Conservation (phyloP, 345 rosid species). For the Rhizophora mangle region DNA sequence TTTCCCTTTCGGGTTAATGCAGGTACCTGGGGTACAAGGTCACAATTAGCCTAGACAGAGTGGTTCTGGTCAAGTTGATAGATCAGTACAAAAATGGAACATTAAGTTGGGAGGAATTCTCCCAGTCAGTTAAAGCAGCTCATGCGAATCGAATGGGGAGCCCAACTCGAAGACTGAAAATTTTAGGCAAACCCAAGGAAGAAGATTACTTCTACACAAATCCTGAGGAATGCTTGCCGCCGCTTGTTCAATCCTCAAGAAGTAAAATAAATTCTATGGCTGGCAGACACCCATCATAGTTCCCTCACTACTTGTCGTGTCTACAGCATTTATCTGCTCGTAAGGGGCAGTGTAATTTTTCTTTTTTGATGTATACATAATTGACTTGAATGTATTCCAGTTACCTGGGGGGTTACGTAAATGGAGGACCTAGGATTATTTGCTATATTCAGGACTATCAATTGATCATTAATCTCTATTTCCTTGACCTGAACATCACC, state of each 20-base stretch:
- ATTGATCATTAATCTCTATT: too few species aligned
- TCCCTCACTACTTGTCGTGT: too few species aligned
- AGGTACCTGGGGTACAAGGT: slow-evolving; percentile 36
- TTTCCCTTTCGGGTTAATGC: neutral
- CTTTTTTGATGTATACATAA: too few species aligned
- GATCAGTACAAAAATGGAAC: slow-evolving; percentile 28
- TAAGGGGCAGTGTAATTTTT: too few species aligned
- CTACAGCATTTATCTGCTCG: too few species aligned
- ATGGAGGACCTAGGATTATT: too few species aligned
- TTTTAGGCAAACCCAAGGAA: slow-evolving; percentile 45
- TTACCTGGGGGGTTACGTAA: too few species aligned
- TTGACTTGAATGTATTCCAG: too few species aligned
- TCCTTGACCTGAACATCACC: too few species aligned
- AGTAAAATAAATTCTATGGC: neutral
- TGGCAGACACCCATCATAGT: too few species aligned
- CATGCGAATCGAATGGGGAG: slow-evolving; percentile 33
- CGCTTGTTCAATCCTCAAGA: slow-evolving; percentile 8
- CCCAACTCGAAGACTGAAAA: slow-evolving; percentile 28
- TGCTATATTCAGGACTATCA: too few species aligned
- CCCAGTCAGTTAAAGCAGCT: slow-evolving; percentile 24
- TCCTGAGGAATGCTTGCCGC: slow-evolving; percentile 46
- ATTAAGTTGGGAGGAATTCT: slow-evolving; percentile 36
- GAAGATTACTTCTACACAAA: slow-evolving; percentile 53
- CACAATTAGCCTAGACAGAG: slow-evolving; percentile 35
- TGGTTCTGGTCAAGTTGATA: slow-evolving; percentile 31